These are phyloP conservation scores for Daldinia eschscholtzii DNA, from an alignment of 2,329 filamentous ascomycete genomes.

Conservation along the genomic window DNA sequence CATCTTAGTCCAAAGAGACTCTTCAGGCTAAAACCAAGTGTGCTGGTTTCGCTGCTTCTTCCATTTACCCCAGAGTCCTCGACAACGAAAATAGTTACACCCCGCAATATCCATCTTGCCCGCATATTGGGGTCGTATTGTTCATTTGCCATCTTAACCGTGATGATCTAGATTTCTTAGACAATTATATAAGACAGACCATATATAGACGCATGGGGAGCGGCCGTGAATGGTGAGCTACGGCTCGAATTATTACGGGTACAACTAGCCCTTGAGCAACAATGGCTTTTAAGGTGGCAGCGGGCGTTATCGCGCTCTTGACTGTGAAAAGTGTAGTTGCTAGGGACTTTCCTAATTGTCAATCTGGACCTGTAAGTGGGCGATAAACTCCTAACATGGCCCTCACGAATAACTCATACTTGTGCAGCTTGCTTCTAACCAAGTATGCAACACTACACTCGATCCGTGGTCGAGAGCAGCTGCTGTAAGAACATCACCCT, in stretches of 20 bases:
- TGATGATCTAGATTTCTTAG: conserved; percentile 27
- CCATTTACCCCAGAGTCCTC: conserved; percentile 16
- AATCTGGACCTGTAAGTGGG: conserved; percentile 46
- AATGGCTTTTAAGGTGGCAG: conserved; percentile 16
- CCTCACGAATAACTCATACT: conserved; percentile 1
- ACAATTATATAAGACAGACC: conserved; percentile 1
- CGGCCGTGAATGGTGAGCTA: not conserved
- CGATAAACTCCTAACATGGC: not conserved
- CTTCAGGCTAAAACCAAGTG: conserved; percentile 33
- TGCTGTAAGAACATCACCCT: conserved; percentile 43
- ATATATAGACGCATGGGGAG: conserved; percentile 29
- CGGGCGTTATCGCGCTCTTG: conserved; percentile 34
- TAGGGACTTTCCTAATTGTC: conserved; percentile 50
- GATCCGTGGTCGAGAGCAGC: conserved; percentile 48
- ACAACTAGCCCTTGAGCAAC: not conserved
- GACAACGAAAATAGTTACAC: conserved; percentile 24
- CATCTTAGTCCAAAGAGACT: not conserved
- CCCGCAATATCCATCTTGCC: conserved; percentile 33
- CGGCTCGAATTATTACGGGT: not conserved
- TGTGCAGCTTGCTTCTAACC: conserved; percentile 48
- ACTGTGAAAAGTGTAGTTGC: conserved; percentile 34
- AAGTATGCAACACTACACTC: conserved; percentile 49
- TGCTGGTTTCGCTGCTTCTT: not conserved
- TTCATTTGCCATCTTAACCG: conserved; percentile 40
- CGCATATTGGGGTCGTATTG: conserved; percentile 29